Percentiles rank a stretch among this genome's conserved stretches.
phyloP scores from a whole-genome alignment of 805 yeast species.

The Metschnikowia cerradonensis region DNA sequence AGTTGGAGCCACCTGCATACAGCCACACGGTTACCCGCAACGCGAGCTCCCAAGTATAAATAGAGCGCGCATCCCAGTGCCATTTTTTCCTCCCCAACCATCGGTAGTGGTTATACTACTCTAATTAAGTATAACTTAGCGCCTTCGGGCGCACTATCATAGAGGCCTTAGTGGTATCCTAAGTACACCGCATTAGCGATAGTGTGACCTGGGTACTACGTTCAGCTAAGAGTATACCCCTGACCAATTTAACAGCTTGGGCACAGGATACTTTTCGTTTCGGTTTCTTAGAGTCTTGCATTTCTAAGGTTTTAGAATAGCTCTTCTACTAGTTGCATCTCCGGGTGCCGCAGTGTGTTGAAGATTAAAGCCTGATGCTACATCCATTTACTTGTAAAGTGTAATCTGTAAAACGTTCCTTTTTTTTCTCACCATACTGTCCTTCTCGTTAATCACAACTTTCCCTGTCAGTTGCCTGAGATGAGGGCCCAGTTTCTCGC shows the following conservation, averaged over 20 bases:
- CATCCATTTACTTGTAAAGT: slow-evolving; percentile 23
- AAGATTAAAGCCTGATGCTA: slow-evolving; percentile 53
- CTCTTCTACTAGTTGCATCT: slow-evolving; percentile 26
- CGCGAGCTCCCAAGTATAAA: slow-evolving; percentile 8
- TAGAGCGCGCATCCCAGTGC: slow-evolving; percentile 12
- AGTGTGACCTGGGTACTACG: slow-evolving; percentile 37
- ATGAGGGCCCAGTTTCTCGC: too few relatives aligned
- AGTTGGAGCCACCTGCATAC: slow-evolving; percentile 9
- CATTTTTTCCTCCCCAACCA: slow-evolving; percentile 33
- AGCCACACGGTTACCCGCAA: slow-evolving; percentile 13
- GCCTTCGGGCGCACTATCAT: slow-evolving; percentile 30
- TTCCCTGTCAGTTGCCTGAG: too few relatives aligned
- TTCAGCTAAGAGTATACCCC: slow-evolving; percentile 61
- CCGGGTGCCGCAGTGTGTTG: slow-evolving; percentile 21
- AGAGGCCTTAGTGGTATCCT: slow-evolving; percentile 39
- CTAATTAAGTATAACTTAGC: slow-evolving; percentile 55
- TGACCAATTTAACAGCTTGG: slow-evolving; percentile 74
- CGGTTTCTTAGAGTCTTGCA: slow-evolving; percentile 62
- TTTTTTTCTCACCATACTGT: too few relatives aligned
- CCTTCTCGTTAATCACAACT: too few relatives aligned
- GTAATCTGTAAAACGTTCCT: not conserved
- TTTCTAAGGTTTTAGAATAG: slow-evolving; percentile 29
- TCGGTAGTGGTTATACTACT: slow-evolving; percentile 83
- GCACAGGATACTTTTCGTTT: slow-evolving; percentile 72
- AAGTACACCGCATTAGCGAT: slow-evolving; percentile 42